phyloP scores from a whole-genome alignment of 2,329 filamentous ascomycete species.

The Arthrobotrys entomopaga region DNA sequence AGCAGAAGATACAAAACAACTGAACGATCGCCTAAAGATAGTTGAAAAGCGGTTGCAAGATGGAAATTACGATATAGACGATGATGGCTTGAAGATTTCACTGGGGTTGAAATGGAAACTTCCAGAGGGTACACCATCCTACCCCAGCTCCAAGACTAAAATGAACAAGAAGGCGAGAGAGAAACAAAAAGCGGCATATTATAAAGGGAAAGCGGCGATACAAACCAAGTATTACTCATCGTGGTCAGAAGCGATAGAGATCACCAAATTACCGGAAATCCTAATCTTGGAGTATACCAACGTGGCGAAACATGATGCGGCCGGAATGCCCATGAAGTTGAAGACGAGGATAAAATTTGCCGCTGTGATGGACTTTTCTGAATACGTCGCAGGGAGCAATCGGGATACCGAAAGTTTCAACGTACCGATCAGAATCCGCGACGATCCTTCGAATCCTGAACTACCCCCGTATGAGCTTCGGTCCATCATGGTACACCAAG shows the following conservation, averaged over 20 bases:
- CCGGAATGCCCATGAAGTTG: not conserved
- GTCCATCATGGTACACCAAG: slow-evolving; percentile 25
- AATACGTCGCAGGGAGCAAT: slow-evolving; percentile 13
- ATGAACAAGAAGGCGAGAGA: not conserved
- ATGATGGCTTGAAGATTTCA: not conserved
- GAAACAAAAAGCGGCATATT: not conserved
- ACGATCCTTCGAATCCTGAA: slow-evolving; percentile 10
- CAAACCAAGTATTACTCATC: slow-evolving; percentile 18
- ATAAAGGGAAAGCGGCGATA: not conserved
- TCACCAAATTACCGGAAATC: slow-evolving; percentile 22
- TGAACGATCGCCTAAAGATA: slow-evolving; percentile 2
- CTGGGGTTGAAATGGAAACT: not conserved
- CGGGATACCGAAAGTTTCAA: not conserved
- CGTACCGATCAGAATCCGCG: slow-evolving; percentile 2
- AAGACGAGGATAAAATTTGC: slow-evolving; percentile 8
- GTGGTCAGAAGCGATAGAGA: slow-evolving; percentile 15
- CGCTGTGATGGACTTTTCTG: slow-evolving; percentile 15
- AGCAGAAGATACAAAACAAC: not conserved
- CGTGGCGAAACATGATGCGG: not conserved
- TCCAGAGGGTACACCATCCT: not conserved
- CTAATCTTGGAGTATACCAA: slow-evolving; percentile 29
- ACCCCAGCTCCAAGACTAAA: not conserved
- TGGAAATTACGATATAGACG: slow-evolving; percentile 5
- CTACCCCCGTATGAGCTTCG: slow-evolving; percentile 24
- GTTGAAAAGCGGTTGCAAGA: not conserved